Evolutionary conservation across 768 basidiomycete genomes (phyloP), one percentile per base, ranked within the genome.

Genomic region (Trametopsis cervina): DNA sequence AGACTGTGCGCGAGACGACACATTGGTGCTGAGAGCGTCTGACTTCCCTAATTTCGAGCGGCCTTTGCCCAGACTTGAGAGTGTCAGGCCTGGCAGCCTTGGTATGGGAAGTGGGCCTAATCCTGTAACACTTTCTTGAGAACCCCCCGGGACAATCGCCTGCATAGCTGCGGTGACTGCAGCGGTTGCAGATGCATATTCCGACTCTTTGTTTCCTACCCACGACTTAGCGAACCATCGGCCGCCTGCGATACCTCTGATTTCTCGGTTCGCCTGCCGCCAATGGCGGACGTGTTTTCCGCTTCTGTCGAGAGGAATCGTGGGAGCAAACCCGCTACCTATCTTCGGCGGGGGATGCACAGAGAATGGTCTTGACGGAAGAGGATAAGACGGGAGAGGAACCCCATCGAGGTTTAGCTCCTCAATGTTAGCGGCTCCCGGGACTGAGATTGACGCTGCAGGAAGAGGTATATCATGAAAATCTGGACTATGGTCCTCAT

Each of bases 171-270:
- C 49, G 7, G 51, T 51, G 12, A 49, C 55, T 4, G 54, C 50
- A 21, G 54, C 54, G 15, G 56, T 38, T 3, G 56, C 57, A 7
- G 49, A 29, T 1, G 80, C 76, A 49, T 75, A 80, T 42, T 83
- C 76, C 9, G 85, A 87, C 43, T 88, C 85, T 62, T 85, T 88
- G 52, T 81, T 82, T 20, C 87, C 88, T n/a, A 87, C 84, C 86
- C 86, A 90, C n/a, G 83, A 67, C 25, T 75, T 76, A 4, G 80
- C 68, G 55, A 89, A 83, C 88, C 88, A 90, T 35, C 87, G 78
- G 1, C 88, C 88, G 11, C 88, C 88, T 17, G 82, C 87, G 44
- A 90, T 87, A 5, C 88, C 88, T 29, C 85, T 73, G 44, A 90
- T 78, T 65, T 89, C 88, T 36, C 88, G 78, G 48, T 82, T 75